Conservation (phyloP, 495 filamentous ascomycete species). For the Neurospora sp. region DNA sequence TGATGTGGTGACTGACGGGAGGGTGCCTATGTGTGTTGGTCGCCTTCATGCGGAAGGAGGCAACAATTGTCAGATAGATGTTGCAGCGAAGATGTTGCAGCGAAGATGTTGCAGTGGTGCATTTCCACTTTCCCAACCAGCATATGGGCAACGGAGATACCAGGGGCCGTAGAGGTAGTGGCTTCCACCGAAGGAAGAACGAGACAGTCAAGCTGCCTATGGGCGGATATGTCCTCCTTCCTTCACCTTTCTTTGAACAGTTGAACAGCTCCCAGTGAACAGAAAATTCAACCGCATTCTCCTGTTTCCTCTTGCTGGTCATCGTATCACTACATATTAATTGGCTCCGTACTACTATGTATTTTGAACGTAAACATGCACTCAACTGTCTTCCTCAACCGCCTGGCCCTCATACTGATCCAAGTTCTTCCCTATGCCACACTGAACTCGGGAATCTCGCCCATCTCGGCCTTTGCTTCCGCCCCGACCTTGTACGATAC, state of each 20-base stretch:
- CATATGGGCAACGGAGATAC: too few relatives aligned
- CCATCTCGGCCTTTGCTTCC: slow-evolving; percentile 61
- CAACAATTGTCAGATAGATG: not conserved
- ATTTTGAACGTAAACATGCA: not conserved
- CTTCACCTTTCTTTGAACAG: not conserved
- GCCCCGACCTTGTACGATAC: slow-evolving; percentile 63
- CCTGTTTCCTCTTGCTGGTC: not conserved
- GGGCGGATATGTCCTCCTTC: not conserved
- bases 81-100: not conserved
- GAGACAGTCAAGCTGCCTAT: not conserved
- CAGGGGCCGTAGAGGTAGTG: not conserved
- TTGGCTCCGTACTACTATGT: not conserved
- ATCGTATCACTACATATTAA: not conserved
- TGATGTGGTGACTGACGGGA: not conserved
- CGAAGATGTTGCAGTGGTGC: not conserved
- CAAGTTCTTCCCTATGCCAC: slow-evolving; percentile 36
- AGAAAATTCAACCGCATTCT: not conserved
- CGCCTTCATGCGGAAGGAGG: not conserved
- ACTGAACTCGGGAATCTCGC: slow-evolving; percentile 77
- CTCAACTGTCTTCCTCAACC: not conserved
- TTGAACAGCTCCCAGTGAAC: not conserved
- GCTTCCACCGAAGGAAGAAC: not conserved
- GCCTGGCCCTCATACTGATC: not conserved
- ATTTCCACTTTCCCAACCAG: not conserved
- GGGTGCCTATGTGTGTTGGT: not conserved